Percentiles rank a stretch among this genome's conserved stretches.
Evolutionary conservation across 1,284 basidiomycete genomes (phyloP).

Genomic region (Moniliella sp.): DNA sequence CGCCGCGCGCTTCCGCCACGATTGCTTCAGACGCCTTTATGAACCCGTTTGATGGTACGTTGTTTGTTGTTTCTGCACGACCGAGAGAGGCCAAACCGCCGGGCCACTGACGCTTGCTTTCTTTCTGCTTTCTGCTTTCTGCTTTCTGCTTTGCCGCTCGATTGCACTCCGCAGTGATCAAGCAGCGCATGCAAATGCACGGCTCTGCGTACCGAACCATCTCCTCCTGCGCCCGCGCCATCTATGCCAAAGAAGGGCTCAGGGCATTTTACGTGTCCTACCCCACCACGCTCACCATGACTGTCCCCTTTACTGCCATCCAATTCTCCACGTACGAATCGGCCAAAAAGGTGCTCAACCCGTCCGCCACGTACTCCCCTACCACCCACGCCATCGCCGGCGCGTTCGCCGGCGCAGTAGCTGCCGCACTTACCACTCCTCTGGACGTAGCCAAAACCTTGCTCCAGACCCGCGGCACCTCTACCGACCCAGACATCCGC

Average conservation of each 20-base stretch:
- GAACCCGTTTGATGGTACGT: slow-evolving; percentile 94
- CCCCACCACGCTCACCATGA: slow-evolving; percentile 79
- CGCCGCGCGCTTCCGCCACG: slow-evolving; percentile 80
- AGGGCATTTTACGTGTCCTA: slow-evolving; percentile 92
- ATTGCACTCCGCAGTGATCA: slow-evolving; percentile 47
- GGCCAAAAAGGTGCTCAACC: slow-evolving; percentile 68
- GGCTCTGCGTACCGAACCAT: slow-evolving; percentile 72
- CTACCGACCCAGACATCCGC: slow-evolving; percentile 59
- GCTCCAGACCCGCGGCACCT: slow-evolving; percentile 74
- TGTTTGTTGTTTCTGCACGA: not conserved
- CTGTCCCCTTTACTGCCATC: slow-evolving; percentile 89
- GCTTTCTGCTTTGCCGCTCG: not conserved
- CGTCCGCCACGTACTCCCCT: slow-evolving; percentile 66
- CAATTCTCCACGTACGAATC: slow-evolving; percentile 95
- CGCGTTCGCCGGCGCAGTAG: slow-evolving; percentile 74
- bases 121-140: slow-evolving; percentile 2
- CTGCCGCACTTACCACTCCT: slow-evolving; percentile 83
- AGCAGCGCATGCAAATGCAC: slow-evolving; percentile 95
- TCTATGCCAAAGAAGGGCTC: slow-evolving; percentile 68
- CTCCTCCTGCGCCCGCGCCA: slow-evolving; percentile 53
- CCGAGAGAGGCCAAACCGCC: not conserved
- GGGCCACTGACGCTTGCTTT: not conserved
- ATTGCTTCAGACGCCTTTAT: slow-evolving; percentile 89
- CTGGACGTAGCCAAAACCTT: slow-evolving; percentile 96
- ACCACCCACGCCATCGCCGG: slow-evolving; percentile 72